These are phyloP conservation scores for Saccharomyces eubayanus DNA, from an alignment of 805 yeast genomes.

Conservation along the genomic window DNA sequence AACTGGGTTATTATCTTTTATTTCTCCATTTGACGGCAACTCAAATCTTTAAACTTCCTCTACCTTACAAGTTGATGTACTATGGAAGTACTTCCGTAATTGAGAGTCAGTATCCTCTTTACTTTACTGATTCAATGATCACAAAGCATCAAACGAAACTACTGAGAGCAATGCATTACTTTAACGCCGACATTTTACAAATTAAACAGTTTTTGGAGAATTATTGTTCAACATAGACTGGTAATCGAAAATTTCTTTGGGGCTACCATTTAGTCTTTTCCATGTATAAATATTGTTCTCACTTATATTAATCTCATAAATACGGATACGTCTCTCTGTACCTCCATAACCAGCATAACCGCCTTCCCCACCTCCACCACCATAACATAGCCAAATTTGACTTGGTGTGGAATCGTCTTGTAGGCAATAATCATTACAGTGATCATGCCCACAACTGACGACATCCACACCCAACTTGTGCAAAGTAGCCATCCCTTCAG, in stretches of 20 bases:
- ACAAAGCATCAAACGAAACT: conserved; percentile 10
- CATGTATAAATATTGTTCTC: conserved; percentile 45
- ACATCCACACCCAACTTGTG: conserved; percentile 64
- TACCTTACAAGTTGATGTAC: conserved; percentile 20
- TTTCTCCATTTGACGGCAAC: conserved; percentile 17
- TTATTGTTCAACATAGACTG: conserved; percentile 33
- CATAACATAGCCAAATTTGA: conserved; percentile 81
- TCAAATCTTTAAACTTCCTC: conserved; percentile 11
- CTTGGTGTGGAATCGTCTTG: conserved; percentile 37
- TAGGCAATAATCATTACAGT: conserved; percentile 85
- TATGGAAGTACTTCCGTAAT: conserved; percentile 25
- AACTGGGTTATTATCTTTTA: conserved; percentile 25
- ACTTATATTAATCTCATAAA: conserved; percentile 55
- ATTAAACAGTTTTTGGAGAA: conserved; percentile 24
- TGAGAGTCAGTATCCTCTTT: conserved; percentile 16
- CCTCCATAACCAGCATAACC: conserved; percentile 94
- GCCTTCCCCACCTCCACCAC: conserved; percentile 91
- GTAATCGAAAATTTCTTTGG: conserved; percentile 39
- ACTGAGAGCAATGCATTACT: conserved; percentile 12
- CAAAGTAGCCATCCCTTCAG: conserved; percentile 55
- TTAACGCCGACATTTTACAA: conserved; percentile 22
- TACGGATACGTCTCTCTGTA: conserved; percentile 67
- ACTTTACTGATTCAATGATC: conserved; percentile 11
- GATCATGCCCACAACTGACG: conserved; percentile 87
- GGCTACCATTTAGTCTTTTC: conserved; percentile 61